Percentiles rank a stretch among this genome's conserved stretches.
Evolutionary conservation across 116 monocot genomes (phyloP).

Genomic region (Dioscorea cayenensis): DNA sequence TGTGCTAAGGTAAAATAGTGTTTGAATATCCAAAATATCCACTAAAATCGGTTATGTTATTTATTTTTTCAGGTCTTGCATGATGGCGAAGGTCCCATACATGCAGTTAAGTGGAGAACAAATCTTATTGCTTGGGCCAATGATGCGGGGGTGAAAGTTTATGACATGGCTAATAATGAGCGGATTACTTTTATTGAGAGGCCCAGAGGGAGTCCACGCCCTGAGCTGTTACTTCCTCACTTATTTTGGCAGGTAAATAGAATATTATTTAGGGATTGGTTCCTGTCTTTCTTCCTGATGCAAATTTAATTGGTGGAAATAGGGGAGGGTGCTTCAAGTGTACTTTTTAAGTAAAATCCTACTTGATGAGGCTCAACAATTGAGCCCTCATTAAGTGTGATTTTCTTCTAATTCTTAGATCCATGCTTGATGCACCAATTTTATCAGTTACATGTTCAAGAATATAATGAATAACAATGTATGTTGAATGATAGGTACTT

Average conservation of each 20-base stretch:
- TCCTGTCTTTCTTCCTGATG: background rate
- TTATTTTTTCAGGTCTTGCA: conserved; percentile 60
- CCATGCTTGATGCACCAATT: background rate
- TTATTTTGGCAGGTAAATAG: conserved; percentile 92
- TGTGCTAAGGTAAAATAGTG: background rate
- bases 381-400: background rate
- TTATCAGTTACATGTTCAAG: background rate
- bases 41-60: background rate
- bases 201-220: conserved; percentile 77
- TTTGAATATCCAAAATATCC: background rate
- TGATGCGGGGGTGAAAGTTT: conserved; percentile 92
- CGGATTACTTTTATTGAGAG: conserved; percentile 91
- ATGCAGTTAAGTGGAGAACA: conserved; percentile 94
- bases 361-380: background rate
- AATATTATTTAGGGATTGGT: background rate
- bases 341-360: background rate
- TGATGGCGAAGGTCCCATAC: conserved; percentile 97
- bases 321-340: background rate
- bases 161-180: conserved; percentile 78
- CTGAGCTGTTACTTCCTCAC: conserved; percentile 90
- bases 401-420: background rate
- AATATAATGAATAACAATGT: background rate
- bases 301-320: background rate
- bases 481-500: no score
- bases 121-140: conserved; percentile 99